Base-by-base conservation (phyloP, 352 stramenopile genomes). In the Blastocystis sp. region DNA sequence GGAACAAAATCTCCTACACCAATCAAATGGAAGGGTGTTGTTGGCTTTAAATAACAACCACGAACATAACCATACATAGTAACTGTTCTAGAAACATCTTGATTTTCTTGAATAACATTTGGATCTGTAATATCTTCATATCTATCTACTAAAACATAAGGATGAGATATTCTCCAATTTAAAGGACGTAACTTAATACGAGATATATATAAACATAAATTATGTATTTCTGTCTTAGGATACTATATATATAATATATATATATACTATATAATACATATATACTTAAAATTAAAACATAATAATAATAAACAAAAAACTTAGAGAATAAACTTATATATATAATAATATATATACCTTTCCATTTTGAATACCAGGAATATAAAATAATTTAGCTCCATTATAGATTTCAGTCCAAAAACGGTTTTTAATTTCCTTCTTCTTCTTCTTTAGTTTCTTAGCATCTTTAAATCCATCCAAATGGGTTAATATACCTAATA, bases 401-500 rank as follows among this genome's bases (percentile, higher is more conserved):
- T 84, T 69, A 55, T 86, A 87, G 48, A 88, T 83, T 70, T 99
- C 92, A 1, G 87, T 96, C 91, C 91, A 98, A 72, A 99, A 98
- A 16, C 91, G 78, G 47, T 92, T 80, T 72, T 98, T 98, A 4
- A 98, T 70, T 2, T 81, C 67, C 70, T 98, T 98, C 67, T 97
- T 98, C 3, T 85, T 95, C 62, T 93, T 94, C 16, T 84, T 74
- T 47, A 99, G 71, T 55, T 84, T 89, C 70, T 98, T 98, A 68
- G 86, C 87, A 47, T 94, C 94, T 58, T 88, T 83, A 70, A 99
- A 96, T 41, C 76, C 65, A 76, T 99, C 93, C 39, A 99, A 71
- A 70, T 98, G 86, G 18, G 93, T 98, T 45, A 99, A 80, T 36
- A 98, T 88, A 41, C 91, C 91, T 81, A 98, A 94, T 24, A 94